phyloP scores from a whole-genome alignment of 768 basidiomycete genomes.

The Leccinum uliginosum region DNA sequence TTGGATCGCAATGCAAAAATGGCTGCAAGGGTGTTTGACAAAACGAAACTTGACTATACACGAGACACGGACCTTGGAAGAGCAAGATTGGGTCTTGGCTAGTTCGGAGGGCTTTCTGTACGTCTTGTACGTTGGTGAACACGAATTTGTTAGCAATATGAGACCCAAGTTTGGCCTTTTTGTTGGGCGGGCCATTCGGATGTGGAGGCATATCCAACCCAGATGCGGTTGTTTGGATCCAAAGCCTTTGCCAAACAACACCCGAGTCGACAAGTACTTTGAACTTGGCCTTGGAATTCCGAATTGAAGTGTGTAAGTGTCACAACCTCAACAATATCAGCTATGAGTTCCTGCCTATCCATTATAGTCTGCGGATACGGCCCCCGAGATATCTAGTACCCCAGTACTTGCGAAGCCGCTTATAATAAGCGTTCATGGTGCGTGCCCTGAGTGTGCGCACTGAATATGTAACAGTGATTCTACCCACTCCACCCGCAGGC shows the following conservation, averaged over 20 bases:
- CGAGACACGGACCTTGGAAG: slow-evolving; percentile 20
- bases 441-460: neutral
- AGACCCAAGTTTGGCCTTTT: slow-evolving; percentile 21
- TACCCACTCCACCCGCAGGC: neutral
- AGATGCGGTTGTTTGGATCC: slow-evolving; percentile 22
- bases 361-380: no score
- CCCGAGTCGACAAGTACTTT: no score
- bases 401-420: neutral
- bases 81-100: slow-evolving; percentile 12
- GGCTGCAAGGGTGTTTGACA: slow-evolving; percentile 22
- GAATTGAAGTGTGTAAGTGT: no score
- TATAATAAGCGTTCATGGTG: neutral
- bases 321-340: no score
- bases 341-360: no score
- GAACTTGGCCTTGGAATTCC: no score
- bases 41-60: neutral
- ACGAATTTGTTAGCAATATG: slow-evolving; percentile 6
- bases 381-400: neutral
- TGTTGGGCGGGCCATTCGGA: slow-evolving; percentile 11
- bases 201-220: slow-evolving; percentile 14
- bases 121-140: slow-evolving; percentile 22
- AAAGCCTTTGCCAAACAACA: slow-evolving; percentile 25
- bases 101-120: slow-evolving; percentile 15
- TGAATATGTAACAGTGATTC: no score
- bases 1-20: slow-evolving; percentile 54